Conservation (phyloP, 176 grass and related monocot species). For the Eragrostis curvula region DNA sequence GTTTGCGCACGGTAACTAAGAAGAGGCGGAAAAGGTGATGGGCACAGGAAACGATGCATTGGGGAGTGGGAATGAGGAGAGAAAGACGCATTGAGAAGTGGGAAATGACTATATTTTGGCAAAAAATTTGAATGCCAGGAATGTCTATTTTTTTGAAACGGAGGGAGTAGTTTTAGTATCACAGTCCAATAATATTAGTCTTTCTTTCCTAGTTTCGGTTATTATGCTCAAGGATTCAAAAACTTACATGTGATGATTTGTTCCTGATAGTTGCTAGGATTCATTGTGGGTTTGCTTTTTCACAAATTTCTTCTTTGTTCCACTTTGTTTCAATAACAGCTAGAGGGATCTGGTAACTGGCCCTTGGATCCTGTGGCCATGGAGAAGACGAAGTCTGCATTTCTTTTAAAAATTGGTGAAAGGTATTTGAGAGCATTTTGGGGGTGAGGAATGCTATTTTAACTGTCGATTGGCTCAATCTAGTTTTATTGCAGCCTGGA, state of each 20-base stretch:
- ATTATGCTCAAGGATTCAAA: neutral
- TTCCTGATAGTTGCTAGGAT: slow-evolving; percentile 3
- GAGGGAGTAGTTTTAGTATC: neutral
- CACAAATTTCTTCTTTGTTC: slow-evolving; percentile 11
- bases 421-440: slow-evolving; percentile 59
- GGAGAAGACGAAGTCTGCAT: slow-evolving; percentile 90
- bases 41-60: too few species aligned
- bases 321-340: slow-evolving; percentile 51
- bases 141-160: too few species aligned
- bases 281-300: slow-evolving; percentile 29
- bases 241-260: slow-evolving; percentile 27
- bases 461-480: slow-evolving; percentile 30
- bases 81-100: too few species aligned
- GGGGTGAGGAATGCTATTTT: slow-evolving; percentile 13
- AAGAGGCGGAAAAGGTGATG: too few species aligned
- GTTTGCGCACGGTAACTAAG: too few species aligned
- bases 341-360: slow-evolving; percentile 97
- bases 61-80: too few species aligned
- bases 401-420: slow-evolving; percentile 97
- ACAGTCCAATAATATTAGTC: neutral
- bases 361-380: slow-evolving; percentile 86
- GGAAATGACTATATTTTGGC: too few species aligned
- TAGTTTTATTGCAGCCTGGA: slow-evolving; percentile 65
- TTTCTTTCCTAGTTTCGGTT: slow-evolving; percentile 16
- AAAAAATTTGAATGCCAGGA: too few species aligned